These are phyloP conservation scores for Hericium coralloides DNA, from an alignment of 768 basidiomycete species.

Conservation along the genomic window DNA sequence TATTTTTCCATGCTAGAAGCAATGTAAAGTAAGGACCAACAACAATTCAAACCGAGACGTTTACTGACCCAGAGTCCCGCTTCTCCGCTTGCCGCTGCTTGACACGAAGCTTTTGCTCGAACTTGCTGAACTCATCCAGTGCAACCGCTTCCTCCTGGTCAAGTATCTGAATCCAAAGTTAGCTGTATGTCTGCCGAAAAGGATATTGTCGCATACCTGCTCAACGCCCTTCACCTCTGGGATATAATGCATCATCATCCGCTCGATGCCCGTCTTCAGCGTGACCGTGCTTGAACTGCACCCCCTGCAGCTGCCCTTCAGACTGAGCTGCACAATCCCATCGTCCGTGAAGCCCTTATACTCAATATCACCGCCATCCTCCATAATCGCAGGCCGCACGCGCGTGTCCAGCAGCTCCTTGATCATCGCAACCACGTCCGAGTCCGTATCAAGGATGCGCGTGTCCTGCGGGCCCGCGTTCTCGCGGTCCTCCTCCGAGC, in stretches of 20 bases:
- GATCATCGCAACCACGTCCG: conserved; percentile 97
- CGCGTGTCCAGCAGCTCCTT: conserved; percentile 94
- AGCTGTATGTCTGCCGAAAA: neutral
- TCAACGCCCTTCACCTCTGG: conserved; percentile 91
- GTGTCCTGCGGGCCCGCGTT: conserved; percentile 90
- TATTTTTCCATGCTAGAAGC: conserved; percentile 64
- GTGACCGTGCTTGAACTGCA: conserved; percentile 93
- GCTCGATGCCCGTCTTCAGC: conserved; percentile 92
- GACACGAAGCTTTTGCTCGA: conserved; percentile 54
- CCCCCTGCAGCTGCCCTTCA: conserved; percentile 96
- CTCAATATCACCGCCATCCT: conserved; percentile 98
- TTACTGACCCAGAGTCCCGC: conserved; percentile 41
- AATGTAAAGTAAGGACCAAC: conserved; percentile 1
- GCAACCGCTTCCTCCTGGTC: conserved; percentile 88
- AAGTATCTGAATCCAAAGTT: conserved; percentile 48
- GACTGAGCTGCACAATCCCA: conserved; percentile 76
- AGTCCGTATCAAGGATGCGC: conserved; percentile 85
- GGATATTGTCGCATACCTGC: conserved; percentile 49
- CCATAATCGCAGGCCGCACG: conserved; percentile 95
- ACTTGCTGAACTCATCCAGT: conserved; percentile 79
- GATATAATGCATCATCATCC: conserved; percentile 99
- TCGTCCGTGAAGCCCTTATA: conserved; percentile 85
- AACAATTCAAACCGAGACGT: neutral
- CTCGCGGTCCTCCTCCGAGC: conserved; percentile 70
- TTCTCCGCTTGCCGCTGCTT: conserved; percentile 21